Percentiles rank a stretch among this genome's conserved stretches.
phyloP scores from a whole-genome alignment of 73 alveolate genomes.

The Uronychia binucleata region DNA sequence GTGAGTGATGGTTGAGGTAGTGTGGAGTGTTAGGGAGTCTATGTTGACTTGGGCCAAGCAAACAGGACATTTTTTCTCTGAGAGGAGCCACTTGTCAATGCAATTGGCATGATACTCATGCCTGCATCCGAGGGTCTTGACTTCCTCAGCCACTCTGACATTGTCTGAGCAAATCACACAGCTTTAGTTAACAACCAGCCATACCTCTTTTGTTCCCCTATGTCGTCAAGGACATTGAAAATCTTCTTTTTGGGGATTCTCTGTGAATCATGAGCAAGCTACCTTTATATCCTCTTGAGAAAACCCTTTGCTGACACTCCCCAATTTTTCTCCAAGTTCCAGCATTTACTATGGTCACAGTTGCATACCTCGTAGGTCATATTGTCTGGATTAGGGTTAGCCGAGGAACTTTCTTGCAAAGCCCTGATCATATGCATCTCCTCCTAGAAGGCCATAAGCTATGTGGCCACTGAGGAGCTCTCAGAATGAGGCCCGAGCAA shows the following conservation, averaged over 20 bases:
- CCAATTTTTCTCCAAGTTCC: neutral
- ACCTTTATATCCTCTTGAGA: neutral
- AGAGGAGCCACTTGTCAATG: conserved; percentile 40
- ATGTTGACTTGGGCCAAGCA: conserved; percentile 27
- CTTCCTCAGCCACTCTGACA: neutral
- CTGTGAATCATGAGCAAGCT: neutral
- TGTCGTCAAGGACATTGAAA: neutral
- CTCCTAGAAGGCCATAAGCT: neutral
- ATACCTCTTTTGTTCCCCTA: neutral
- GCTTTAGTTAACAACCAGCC: no score
- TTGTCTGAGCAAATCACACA: conserved; percentile 1
- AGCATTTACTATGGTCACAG: neutral
- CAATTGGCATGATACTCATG: conserved; percentile 55
- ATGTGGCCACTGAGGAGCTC: neutral
- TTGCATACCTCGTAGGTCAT: neutral
- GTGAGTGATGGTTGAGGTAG: conserved; percentile 3
- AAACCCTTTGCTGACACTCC: neutral
- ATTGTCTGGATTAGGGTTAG: neutral
- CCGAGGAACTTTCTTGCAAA: neutral
- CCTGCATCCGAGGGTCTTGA: conserved; percentile 19
- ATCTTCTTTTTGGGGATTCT: neutral
- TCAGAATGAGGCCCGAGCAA: no score
- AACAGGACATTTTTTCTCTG: conserved; percentile 47
- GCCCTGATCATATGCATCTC: neutral
- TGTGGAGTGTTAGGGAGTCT: neutral